Percentiles rank a stretch among this genome's conserved stretches.
These are phyloP conservation scores for Corylus avellana DNA, from an alignment of 306 rosid genomes.

Conservation along the genomic window DNA sequence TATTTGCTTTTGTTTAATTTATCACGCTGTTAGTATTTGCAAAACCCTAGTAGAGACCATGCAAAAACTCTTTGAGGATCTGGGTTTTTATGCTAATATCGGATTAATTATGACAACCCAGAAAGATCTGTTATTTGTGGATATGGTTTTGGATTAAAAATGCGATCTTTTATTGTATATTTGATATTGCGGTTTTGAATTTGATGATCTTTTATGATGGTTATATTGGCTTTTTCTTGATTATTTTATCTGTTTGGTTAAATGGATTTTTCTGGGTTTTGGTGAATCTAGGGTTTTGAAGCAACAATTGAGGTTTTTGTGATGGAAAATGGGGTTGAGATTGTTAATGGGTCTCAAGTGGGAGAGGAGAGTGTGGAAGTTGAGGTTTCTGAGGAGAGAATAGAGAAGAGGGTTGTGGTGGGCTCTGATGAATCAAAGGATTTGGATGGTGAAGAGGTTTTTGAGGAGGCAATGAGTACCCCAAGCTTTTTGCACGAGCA, in stretches of 20 bases:
- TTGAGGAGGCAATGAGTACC: constrained; percentile 53
- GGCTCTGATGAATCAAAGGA: constrained; percentile 49
- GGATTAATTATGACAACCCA: neutral
- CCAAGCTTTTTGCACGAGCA: constrained; percentile 37
- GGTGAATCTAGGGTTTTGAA: constrained; percentile 56
- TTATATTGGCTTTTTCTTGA: neutral
- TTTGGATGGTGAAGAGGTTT: constrained; percentile 49
- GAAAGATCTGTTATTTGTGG: neutral
- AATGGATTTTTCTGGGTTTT: constrained; percentile 23
- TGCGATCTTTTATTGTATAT: constrained; percentile 10
- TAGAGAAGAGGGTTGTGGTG: constrained; percentile 26
- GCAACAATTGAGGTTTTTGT: constrained; percentile 28
- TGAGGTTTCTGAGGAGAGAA: constrained; percentile 39
- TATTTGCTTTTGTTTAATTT: neutral
- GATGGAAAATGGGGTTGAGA: constrained; percentile 62
- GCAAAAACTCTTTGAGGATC: constrained; percentile 24
- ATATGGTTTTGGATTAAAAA: neutral
- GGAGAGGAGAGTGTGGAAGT: constrained; percentile 42
- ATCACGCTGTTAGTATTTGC: neutral
- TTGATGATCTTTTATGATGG: constrained; percentile 3
- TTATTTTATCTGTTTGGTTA: neutral
- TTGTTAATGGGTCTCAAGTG: constrained; percentile 37
- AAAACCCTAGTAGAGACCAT: constrained; percentile 47
- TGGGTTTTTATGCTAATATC: neutral
- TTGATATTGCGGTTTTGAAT: constrained; percentile 17